Evolutionary conservation across 257 asterid species (phyloP), one percentile per base, ranked within the genome.

Genomic region (Fraxinus americana): DNA sequence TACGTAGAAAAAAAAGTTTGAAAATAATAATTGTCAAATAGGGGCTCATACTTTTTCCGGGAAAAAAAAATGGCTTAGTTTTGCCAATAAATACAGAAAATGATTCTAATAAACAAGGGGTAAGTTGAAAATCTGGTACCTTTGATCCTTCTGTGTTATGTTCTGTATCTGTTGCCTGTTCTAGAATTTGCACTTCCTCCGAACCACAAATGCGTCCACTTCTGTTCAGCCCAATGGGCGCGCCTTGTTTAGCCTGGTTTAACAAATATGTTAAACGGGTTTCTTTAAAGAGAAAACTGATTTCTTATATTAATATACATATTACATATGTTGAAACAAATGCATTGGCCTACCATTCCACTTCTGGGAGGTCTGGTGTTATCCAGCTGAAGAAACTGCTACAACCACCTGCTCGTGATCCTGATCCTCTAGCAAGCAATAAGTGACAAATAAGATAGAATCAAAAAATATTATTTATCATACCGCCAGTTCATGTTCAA

Each of bases 361-460:
- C 92, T 85, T 74, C 83, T 81, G 4, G 43, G 90, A 70, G 89
- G 85, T 84, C 81, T 88, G 72, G 76, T 74, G 85, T 81, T 85
- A 67, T 96, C 99, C 97, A 93, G 82, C 98, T 92, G 83, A 93
- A 87, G 78, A 94, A 94, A 21, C 87, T 89, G 43, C 94, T 85
- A 89, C 99, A 96, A 78, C 98, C 95, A 7, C 89, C 78, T 35
- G 90, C 90, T 45, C 97, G 92, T 16, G 99, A 93, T 84, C 97
- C 93, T 16, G 99, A 96, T 84, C 45, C 13, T 1, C 13, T 39
- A 39, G 45, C 13, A 39, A 38, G 43, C 10, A 38, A 6, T 1
- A 38, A 39, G 45, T 11, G 45, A 39, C 13, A 8, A 39, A 39
- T 39, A 39, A 1, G 45, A 39, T 39, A 39, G 9, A 39, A 39